Evolutionary conservation across 805 yeast species (phyloP).

Genomic region (Metschnikowia aberdeeniae): DNA sequence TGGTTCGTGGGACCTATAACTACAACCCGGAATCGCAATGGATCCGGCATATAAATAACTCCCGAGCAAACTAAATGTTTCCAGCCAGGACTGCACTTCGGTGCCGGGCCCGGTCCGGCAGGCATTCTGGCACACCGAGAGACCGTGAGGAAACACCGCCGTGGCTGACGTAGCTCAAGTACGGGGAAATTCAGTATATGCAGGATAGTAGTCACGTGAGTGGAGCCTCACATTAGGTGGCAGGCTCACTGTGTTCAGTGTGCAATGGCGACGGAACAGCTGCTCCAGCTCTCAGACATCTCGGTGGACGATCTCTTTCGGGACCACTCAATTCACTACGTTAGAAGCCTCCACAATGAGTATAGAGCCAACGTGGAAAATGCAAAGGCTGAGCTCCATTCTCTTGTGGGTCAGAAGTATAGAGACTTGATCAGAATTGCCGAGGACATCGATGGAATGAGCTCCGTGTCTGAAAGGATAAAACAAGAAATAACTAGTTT

Average conservation of each 20-base stretch:
- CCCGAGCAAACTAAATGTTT: neutral
- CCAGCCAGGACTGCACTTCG: neutral
- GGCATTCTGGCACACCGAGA: too few species aligned
- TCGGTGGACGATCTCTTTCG: conserved; percentile 35
- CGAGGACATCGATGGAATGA: conserved; percentile 38
- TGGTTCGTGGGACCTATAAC: neutral
- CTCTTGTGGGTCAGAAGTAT: conserved; percentile 38
- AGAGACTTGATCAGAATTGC: conserved; percentile 42
- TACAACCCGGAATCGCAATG: neutral
- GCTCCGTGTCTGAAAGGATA: conserved; percentile 18
- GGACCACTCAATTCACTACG: conserved; percentile 28
- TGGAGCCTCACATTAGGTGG: neutral
- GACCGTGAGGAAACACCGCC: too few species aligned
- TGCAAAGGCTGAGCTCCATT: conserved; percentile 33
- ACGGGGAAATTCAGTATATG: neutral
- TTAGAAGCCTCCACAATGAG: conserved; percentile 27
- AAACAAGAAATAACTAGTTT: conserved; percentile 27
- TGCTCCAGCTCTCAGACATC: conserved; percentile 6
- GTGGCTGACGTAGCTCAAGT: neutral
- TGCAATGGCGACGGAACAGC: conserved; percentile 1
- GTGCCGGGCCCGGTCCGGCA: too few species aligned
- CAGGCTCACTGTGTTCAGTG: neutral
- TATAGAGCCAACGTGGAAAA: conserved; percentile 24
- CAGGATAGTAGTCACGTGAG: neutral
- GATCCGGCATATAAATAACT: neutral